These are phyloP conservation scores for Linnemannia schmuckeri DNA, from an alignment of 192 early-diverging fungal species.

Conservation along the genomic window DNA sequence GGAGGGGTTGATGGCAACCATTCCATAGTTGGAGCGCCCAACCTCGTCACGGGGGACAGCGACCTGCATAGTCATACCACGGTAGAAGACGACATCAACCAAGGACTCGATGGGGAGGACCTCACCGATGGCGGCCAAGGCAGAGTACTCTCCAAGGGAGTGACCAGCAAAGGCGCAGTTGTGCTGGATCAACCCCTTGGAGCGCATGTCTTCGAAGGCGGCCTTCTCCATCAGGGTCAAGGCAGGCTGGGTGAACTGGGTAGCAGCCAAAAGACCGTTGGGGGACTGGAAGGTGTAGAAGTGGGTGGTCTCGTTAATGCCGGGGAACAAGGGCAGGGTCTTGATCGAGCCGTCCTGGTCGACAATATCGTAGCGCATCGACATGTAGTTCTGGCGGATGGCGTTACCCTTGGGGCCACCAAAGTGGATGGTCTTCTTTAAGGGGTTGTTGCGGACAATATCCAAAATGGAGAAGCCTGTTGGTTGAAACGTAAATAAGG, in stretches of 20 bases:
- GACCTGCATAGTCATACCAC: constrained; percentile 99
- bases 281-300: constrained; percentile 89
- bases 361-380: constrained; percentile 93
- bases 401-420: constrained; percentile 85
- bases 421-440: constrained; percentile 88
- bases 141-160: constrained; percentile 96
- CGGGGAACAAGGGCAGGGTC: constrained; percentile 89
- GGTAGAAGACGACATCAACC: constrained; percentile 94
- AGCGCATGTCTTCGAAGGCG: constrained; percentile 90
- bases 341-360: constrained; percentile 80
- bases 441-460: constrained; percentile 91
- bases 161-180: constrained; percentile 93
- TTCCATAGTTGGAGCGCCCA: constrained; percentile 92
- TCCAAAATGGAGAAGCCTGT: constrained; percentile 85
- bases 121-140: constrained; percentile 88
- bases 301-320: constrained; percentile 76
- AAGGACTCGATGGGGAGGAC: constrained; percentile 87
- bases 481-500: neutral
- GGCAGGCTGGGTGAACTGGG: constrained; percentile 96
- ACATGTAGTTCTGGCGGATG: constrained; percentile 87
- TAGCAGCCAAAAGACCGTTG: constrained; percentile 89
- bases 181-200: constrained; percentile 87
- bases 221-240: constrained; percentile 93
- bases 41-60: constrained; percentile 85
- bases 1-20: constrained; percentile 94